Conservation (phyloP, 2,329 filamentous ascomycete genomes). For the Thelonectria discophora region DNA sequence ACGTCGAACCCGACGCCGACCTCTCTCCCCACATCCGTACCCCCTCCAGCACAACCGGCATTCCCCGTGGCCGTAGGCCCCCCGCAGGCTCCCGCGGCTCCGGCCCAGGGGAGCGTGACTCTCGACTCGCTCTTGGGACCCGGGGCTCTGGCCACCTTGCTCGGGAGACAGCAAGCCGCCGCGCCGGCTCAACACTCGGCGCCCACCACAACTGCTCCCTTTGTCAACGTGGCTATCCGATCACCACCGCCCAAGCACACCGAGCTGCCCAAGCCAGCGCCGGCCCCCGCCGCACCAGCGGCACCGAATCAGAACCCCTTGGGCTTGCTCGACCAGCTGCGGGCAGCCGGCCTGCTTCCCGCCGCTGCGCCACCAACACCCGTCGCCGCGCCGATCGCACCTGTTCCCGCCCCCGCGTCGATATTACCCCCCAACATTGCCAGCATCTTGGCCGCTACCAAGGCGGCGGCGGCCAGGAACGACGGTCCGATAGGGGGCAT, state of each 20-base stretch:
- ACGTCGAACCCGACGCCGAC: constrained; percentile 54
- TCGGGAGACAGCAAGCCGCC: constrained; percentile 62
- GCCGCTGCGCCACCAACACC: constrained; percentile 45
- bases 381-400: constrained; percentile 46
- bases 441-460: constrained; percentile 48
- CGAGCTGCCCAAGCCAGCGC: constrained; percentile 47
- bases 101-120: constrained; percentile 53
- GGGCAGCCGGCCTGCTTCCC: constrained; percentile 72
- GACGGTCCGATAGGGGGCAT: constrained; percentile 62
- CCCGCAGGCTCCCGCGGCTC: constrained; percentile 45
- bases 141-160: constrained; percentile 66
- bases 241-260: constrained; percentile 59
- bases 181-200: constrained; percentile 59
- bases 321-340: constrained; percentile 72
- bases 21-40: constrained; percentile 49
- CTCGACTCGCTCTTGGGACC: constrained; percentile 68
- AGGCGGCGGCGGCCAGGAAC: constrained; percentile 40
- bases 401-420: constrained; percentile 42
- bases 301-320: constrained; percentile 58
- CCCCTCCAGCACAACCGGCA: constrained; percentile 44
- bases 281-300: constrained; percentile 45
- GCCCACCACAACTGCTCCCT: constrained; percentile 52
- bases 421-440: constrained; percentile 49
- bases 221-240: constrained; percentile 53
- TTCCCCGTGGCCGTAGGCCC: constrained; percentile 48